Evolutionary conservation across 2,329 filamentous ascomycete species (phyloP).

Genomic region (Grosmannia clavigera): DNA sequence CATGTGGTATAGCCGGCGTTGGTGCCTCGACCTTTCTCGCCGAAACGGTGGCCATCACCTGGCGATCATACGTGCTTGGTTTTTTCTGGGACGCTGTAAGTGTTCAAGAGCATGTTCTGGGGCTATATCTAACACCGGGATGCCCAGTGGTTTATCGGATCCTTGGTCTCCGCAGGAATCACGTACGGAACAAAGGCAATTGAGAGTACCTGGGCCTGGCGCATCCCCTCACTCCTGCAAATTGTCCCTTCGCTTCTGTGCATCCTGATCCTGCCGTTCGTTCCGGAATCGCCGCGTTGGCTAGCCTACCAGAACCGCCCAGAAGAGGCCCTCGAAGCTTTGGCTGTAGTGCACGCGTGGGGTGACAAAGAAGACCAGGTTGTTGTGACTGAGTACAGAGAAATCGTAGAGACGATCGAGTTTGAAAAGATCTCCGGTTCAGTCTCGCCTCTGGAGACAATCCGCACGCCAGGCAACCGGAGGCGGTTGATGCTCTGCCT

Average conservation of each 20-base stretch:
- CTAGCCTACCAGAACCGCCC: constrained; percentile 9
- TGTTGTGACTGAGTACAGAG: not conserved
- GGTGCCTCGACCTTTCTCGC: not conserved
- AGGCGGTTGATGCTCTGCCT: not conserved
- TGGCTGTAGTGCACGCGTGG: constrained; percentile 26
- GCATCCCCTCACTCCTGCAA: constrained; percentile 44
- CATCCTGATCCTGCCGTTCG: not conserved
- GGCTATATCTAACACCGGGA: not conserved
- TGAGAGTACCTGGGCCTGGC: constrained; percentile 36
- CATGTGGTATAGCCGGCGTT: constrained; percentile 13
- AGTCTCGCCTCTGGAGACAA: not conserved
- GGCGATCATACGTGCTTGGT: constrained; percentile 15
- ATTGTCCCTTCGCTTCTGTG: not conserved
- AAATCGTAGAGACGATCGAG: not conserved
- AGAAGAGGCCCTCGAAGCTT: constrained; percentile 19
- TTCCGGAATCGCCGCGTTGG: constrained; percentile 10
- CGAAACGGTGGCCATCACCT: constrained; percentile 28
- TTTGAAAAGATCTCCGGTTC: not conserved
- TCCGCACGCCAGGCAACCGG: not conserved
- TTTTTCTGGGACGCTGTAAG: not conserved
- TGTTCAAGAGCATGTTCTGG: not conserved
- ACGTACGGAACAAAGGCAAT: constrained; percentile 36
- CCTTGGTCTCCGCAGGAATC: constrained; percentile 17
- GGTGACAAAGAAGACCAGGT: not conserved
- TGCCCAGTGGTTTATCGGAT: constrained; percentile 5